A percentile compares a stretch with the other conserved stretches of the same genome.
phyloP scores from a whole-genome alignment of 495 filamentous ascomycete genomes.

The Penicillium malachiteum region DNA sequence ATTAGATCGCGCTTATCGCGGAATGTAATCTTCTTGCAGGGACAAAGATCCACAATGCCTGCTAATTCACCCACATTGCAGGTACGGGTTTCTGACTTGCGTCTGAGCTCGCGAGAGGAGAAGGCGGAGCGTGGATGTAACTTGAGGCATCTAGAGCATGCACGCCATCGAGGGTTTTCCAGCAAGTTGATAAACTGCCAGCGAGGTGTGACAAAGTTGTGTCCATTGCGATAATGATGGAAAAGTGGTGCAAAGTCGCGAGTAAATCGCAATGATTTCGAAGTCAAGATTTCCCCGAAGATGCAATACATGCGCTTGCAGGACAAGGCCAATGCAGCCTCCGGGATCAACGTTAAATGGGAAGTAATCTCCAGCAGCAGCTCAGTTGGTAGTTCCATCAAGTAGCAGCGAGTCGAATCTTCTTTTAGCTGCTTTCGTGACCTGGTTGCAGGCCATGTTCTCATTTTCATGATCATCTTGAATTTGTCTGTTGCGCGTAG shows the following conservation, averaged over 20 bases:
- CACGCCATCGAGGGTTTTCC: conserved; percentile 40
- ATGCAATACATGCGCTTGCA: conserved; percentile 45
- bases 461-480: conserved; percentile 34
- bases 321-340: conserved; percentile 44
- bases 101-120: conserved; percentile 34
- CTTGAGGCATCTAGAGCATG: conserved; percentile 47
- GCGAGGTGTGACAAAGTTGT: conserved; percentile 40
- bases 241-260: conserved; percentile 49
- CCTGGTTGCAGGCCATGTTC: conserved; percentile 25
- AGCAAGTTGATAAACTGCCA: conserved; percentile 44
- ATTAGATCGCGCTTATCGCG: conserved; percentile 41
- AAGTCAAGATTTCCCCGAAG: conserved; percentile 32
- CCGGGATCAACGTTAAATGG: conserved; percentile 37
- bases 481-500: conserved; percentile 34
- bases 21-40: conserved; percentile 49
- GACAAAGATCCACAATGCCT: conserved; percentile 47
- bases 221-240: conserved; percentile 43
- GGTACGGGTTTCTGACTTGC: conserved; percentile 35
- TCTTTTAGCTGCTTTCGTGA: conserved; percentile 17
- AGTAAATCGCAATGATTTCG: conserved; percentile 40
- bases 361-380: conserved; percentile 43
- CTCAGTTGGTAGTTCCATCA: conserved; percentile 47
- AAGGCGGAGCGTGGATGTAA: conserved; percentile 42
- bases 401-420: conserved; percentile 28
- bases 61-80: conserved; percentile 43